Conservation (phyloP, 169 alveolate species). For the Cryptosporidium sp. region DNA sequence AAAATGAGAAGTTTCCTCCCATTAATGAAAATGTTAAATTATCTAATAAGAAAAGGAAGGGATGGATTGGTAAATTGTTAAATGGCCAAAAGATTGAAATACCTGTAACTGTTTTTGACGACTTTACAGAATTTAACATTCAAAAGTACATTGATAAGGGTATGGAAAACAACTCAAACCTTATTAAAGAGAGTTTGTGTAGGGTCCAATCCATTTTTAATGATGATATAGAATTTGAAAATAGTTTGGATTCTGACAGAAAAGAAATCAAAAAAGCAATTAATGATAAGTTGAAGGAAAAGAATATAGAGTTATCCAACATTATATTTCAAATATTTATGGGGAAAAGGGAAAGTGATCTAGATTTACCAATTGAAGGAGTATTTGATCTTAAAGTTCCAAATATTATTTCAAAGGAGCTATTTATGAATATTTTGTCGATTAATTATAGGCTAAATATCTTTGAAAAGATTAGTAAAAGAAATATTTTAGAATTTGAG, state of each 20-base stretch:
- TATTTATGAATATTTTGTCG: conserved; percentile 10
- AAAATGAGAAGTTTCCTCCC: conserved; percentile 5
- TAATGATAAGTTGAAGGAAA: conserved; percentile 25
- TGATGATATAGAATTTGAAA: conserved; percentile 2
- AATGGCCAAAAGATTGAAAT: conserved; percentile 52
- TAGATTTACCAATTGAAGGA: conserved; percentile 42
- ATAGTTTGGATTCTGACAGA: not conserved
- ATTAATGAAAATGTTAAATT: not conserved
- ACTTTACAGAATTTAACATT: conserved; percentile 2
- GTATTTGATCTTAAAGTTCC: conserved; percentile 36
- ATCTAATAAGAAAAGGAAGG: not conserved
- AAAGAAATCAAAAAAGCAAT: conserved; percentile 9
- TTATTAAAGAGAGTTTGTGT: conserved; percentile 33
- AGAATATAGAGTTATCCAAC: conserved; percentile 30
- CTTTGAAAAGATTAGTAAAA: not conserved
- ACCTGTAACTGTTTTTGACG: conserved; percentile 31
- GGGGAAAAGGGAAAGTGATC: conserved; percentile 49
- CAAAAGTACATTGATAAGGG: conserved; percentile 41
- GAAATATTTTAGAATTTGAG: conserved; percentile 23
- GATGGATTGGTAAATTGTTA: conserved; percentile 44
- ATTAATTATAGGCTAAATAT: conserved; percentile 15
- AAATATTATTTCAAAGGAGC: conserved; percentile 40
- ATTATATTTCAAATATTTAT: conserved; percentile 20
- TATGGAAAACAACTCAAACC: conserved; percentile 11
- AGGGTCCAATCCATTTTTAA: conserved; percentile 30